These are phyloP conservation scores for Galeopsis tetrahit DNA, from an alignment of 257 asterid species.

Conservation along the genomic window DNA sequence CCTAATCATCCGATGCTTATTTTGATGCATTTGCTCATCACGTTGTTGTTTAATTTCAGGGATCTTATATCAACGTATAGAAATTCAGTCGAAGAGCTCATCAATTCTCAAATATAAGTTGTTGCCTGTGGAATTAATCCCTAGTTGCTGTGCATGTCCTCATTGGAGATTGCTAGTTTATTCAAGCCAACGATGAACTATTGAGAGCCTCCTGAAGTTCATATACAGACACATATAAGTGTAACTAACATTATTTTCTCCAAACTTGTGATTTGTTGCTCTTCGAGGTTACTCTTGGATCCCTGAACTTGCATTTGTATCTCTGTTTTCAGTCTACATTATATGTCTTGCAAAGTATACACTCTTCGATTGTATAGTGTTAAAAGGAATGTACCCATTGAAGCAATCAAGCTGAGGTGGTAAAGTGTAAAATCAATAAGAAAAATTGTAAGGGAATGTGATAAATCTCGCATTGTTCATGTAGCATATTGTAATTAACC, in stretches of 20 bases:
- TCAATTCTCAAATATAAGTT: constrained; percentile 58
- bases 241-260: neutral
- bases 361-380: neutral
- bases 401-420: too few relatives aligned
- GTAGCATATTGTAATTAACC: neutral
- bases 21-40: constrained; percentile 17
- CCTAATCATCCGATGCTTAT: neutral
- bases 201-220: neutral
- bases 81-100: constrained; percentile 72
- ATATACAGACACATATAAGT: neutral
- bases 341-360: neutral
- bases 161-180: constrained; percentile 1
- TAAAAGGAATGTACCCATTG: neutral
- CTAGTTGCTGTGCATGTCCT: constrained; percentile 8
- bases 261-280: neutral
- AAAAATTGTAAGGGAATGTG: neutral
- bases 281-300: neutral
- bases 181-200: neutral
- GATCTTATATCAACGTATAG: constrained; percentile 67
- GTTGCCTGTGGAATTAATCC: neutral
- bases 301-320: neutral
- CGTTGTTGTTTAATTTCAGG: constrained; percentile 50
- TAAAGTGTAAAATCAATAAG: too few relatives aligned
- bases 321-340: neutral
- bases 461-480: neutral